phyloP scores from a whole-genome alignment of 352 stramenopile genomes.

The Elongisporangium undulatum region DNA sequence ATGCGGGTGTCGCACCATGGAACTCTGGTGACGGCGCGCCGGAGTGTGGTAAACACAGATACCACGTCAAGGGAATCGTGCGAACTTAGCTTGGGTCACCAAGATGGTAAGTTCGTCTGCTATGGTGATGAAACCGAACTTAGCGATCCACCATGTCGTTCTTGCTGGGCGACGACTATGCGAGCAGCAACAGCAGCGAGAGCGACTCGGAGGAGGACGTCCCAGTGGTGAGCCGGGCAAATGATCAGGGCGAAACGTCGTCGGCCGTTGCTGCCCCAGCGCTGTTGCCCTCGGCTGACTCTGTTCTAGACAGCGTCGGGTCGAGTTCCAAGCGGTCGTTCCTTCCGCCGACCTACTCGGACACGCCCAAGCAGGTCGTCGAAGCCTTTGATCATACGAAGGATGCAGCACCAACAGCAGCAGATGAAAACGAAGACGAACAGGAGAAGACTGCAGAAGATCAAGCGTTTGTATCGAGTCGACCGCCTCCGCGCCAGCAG shows the following conservation, averaged over 20 bases:
- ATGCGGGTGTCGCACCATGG: background rate
- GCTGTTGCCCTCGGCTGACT: slow-evolving; percentile 36
- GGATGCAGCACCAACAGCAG: slow-evolving; percentile 9
- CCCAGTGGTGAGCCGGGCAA: background rate
- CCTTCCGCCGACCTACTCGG: slow-evolving; percentile 19
- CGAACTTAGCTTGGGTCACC: background rate
- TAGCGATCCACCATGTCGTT: slow-evolving; percentile 31
- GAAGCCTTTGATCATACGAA: slow-evolving; percentile 28
- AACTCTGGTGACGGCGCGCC: background rate
- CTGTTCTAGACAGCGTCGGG: slow-evolving; percentile 30
- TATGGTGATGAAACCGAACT: background rate
- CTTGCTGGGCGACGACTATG: slow-evolving; percentile 43
- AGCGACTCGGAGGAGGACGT: slow-evolving; percentile 18
- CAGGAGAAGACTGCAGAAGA: background rate
- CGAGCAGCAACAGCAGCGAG: slow-evolving; percentile 20
- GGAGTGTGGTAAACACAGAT: background rate
- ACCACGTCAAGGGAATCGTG: background rate
- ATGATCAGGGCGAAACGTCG: background rate
- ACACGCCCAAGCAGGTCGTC: slow-evolving; percentile 7
- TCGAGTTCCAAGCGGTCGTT: slow-evolving; percentile 29
- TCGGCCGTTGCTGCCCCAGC: background rate
- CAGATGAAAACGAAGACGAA: slow-evolving; percentile 2
- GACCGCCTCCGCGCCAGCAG: background rate
- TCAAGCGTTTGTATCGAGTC: background rate
- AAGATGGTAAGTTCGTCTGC: background rate